Evolutionary conservation across 1,284 basidiomycete genomes (phyloP).

Genomic region (Boletus sp.): DNA sequence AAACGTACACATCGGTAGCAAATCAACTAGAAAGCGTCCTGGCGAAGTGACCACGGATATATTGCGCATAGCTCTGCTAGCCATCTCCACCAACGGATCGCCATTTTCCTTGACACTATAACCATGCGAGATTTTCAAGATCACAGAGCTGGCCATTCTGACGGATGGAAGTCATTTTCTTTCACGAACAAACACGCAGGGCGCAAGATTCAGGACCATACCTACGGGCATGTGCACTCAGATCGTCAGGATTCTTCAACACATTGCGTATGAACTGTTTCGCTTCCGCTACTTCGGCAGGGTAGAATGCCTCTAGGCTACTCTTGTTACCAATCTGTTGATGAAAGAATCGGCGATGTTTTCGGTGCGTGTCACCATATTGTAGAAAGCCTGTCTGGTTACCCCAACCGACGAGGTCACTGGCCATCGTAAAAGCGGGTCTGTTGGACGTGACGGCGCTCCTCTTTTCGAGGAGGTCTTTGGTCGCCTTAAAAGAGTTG

Average conservation of each 20-base stretch:
- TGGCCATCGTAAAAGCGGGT: background rate
- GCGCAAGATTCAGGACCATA: background rate
- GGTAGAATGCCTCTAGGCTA: background rate
- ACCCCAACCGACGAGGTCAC: conserved; percentile 1
- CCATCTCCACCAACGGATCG: background rate
- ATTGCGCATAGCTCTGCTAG: background rate
- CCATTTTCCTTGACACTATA: background rate
- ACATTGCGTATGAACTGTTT: background rate
- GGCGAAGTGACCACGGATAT: conserved; percentile 7
- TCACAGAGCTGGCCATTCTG: background rate
- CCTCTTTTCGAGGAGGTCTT: background rate
- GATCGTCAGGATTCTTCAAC: conserved; percentile 5
- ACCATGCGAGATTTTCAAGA: conserved; percentile 3
- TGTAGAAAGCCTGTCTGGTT: background rate
- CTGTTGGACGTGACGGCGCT: background rate
- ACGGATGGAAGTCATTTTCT: background rate
- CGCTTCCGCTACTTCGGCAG: background rate
- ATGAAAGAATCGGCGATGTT: conserved; percentile 1
- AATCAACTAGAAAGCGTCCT: conserved; percentile 27
- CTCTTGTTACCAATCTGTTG: conserved; percentile 1
- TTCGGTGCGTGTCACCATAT: background rate
- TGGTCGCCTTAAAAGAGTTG: background rate
- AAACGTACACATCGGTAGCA: conserved; percentile 28
- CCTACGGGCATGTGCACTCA: background rate
- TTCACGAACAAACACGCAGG: background rate